phyloP scores from a whole-genome alignment of 495 filamentous ascomycete species.

The Aspergillus ostianus region DNA sequence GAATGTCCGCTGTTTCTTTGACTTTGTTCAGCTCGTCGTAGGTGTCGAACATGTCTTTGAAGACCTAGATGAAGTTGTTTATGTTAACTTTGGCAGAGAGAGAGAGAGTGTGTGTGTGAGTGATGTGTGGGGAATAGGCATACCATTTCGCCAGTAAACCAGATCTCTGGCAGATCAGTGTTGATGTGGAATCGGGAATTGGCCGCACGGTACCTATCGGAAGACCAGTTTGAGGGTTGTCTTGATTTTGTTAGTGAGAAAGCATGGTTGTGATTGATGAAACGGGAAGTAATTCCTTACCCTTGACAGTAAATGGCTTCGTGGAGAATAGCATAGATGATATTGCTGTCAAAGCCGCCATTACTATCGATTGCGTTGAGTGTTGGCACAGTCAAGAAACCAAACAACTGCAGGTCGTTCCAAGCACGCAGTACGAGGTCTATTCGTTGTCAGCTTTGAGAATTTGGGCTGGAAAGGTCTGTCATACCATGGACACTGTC shows the following conservation, averaged over 20 bases:
- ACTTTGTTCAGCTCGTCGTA: constrained; percentile 69
- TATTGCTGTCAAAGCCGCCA: constrained; percentile 66
- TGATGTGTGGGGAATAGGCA: constrained; percentile 1
- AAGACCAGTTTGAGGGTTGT: constrained; percentile 61
- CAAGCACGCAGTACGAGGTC: constrained; percentile 66
- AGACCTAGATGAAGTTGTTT: constrained; percentile 49
- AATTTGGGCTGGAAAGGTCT: background rate
- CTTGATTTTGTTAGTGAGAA: constrained; percentile 30
- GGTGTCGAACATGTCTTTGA: constrained; percentile 73
- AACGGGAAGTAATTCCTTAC: constrained; percentile 33
- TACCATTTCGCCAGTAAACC: constrained; percentile 90
- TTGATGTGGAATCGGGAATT: constrained; percentile 45
- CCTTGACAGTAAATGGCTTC: constrained; percentile 78
- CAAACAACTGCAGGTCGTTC: constrained; percentile 69
- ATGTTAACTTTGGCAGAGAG: background rate
- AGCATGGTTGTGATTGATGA: background rate
- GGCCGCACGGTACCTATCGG: constrained; percentile 48
- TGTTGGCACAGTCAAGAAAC: constrained; percentile 67
- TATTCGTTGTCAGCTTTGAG: constrained; percentile 15
- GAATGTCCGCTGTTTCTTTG: constrained; percentile 60
- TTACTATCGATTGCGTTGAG: constrained; percentile 63
- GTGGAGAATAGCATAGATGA: constrained; percentile 84
- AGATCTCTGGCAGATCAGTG: constrained; percentile 54
- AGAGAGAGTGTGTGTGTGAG: too few species aligned
- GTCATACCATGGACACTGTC: constrained; percentile 62